Percentiles rank a stretch among this genome's conserved stretches.
These are phyloP conservation scores for Plantago elongata DNA, from an alignment of 257 asterid genomes.

Conservation along the genomic window DNA sequence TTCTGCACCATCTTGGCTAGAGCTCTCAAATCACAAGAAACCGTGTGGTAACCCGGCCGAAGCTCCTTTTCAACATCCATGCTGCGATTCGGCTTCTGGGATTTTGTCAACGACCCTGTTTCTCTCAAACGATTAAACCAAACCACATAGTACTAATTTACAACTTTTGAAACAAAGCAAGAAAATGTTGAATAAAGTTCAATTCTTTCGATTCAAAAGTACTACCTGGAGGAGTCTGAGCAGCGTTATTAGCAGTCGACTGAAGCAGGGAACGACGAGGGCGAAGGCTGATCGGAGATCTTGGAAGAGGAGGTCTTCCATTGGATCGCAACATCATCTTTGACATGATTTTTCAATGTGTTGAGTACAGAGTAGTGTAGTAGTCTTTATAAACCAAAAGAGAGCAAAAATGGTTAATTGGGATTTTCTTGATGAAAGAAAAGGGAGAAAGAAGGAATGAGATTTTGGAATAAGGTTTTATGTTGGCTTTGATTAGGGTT, in stretches of 20 bases:
- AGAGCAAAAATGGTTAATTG: not conserved
- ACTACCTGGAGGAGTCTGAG: not conserved
- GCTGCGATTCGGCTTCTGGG: constrained; percentile 40
- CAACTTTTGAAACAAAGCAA: no score
- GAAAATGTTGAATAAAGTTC: not conserved
- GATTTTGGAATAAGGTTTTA: no score
- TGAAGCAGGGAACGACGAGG: constrained; percentile 35
- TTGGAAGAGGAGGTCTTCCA: constrained; percentile 80
- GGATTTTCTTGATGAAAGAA: not conserved
- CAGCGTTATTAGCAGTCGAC: not conserved
- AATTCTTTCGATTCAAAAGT: not conserved
- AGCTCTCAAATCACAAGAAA: constrained; percentile 66
- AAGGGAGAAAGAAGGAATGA: no score
- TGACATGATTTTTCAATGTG: constrained; percentile 10
- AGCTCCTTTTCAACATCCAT: constrained; percentile 38
- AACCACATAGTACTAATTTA: no score
- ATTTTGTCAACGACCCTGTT: constrained; percentile 56
- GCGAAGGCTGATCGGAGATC: constrained; percentile 79
- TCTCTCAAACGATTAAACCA: not conserved
- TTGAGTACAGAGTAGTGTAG: not conserved
- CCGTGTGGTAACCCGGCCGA: constrained; percentile 63
- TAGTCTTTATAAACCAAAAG: not conserved
- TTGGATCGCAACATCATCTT: constrained; percentile 62
- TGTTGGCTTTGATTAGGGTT: constrained; percentile 6
- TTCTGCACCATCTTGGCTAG: constrained; percentile 67